These are phyloP conservation scores for Alternaria atra DNA, from an alignment of 2,329 filamentous ascomycete genomes.

Conservation along the genomic window DNA sequence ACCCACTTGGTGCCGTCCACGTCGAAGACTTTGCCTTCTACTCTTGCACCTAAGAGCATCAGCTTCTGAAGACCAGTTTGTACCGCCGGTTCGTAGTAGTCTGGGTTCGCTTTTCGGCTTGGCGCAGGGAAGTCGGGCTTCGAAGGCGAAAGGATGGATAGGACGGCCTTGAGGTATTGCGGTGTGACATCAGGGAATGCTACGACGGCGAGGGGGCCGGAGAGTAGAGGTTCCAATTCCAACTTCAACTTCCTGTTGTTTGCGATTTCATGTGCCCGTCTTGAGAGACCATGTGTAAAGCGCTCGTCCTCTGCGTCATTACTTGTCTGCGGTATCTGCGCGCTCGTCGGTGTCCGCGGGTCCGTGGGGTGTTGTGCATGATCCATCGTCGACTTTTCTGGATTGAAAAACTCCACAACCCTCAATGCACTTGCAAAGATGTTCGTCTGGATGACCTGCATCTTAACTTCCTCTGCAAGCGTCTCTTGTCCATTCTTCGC, in stretches of 20 bases:
- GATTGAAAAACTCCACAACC: slow-evolving; percentile 80
- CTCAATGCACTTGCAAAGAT: slow-evolving; percentile 88
- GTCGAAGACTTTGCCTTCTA: slow-evolving; percentile 88
- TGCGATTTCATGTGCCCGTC: slow-evolving; percentile 61
- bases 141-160: slow-evolving; percentile 79
- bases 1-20: slow-evolving; percentile 74
- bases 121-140: slow-evolving; percentile 78
- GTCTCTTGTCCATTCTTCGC: slow-evolving; percentile 62
- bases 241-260: slow-evolving; percentile 62
- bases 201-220: slow-evolving; percentile 81
- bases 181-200: slow-evolving; percentile 86
- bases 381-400: slow-evolving; percentile 34
- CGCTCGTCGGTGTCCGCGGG: slow-evolving; percentile 46
- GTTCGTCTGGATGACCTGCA: slow-evolving; percentile 87
- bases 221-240: slow-evolving; percentile 76
- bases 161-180: slow-evolving; percentile 79
- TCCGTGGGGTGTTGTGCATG: slow-evolving; percentile 41
- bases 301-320: slow-evolving; percentile 59
- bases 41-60: slow-evolving; percentile 82
- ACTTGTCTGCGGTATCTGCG: slow-evolving; percentile 41
- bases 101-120: slow-evolving; percentile 75
- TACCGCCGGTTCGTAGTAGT: slow-evolving; percentile 80
- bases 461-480: slow-evolving; percentile 70
- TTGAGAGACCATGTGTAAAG: slow-evolving; percentile 68
- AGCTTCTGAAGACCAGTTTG: slow-evolving; percentile 88